These are phyloP conservation scores for Amanita muscaria DNA, from an alignment of 768 basidiomycete species.

Conservation along the genomic window DNA sequence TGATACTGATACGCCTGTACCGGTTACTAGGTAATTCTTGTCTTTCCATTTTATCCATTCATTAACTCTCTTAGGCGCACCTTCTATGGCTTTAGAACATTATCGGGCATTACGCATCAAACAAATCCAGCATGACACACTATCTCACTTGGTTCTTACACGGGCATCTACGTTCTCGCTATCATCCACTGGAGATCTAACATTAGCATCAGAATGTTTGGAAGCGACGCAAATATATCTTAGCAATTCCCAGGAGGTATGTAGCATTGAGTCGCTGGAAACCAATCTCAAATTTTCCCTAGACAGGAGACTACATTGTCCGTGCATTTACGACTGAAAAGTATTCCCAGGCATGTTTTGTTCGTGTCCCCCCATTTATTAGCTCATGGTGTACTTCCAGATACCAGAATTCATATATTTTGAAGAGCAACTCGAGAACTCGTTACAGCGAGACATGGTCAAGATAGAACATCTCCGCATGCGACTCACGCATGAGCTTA, in stretches of 20 bases:
- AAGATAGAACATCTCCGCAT: constrained; percentile 83
- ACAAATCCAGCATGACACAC: constrained; percentile 82
- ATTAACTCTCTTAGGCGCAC: constrained; percentile 44
- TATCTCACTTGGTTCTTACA: constrained; percentile 76
- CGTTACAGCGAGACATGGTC: constrained; percentile 73
- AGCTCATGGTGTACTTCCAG: constrained; percentile 25
- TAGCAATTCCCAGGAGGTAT: constrained; percentile 71
- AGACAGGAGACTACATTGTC: constrained; percentile 76
- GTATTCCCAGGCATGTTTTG: constrained; percentile 58
- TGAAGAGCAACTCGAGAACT: constrained; percentile 74
- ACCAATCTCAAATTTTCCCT: constrained; percentile 1
- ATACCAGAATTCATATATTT: constrained; percentile 81
- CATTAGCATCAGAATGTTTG: constrained; percentile 64
- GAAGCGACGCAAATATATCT: constrained; percentile 78
- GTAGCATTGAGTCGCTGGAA: constrained; percentile 7
- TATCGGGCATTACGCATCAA: constrained; percentile 73
- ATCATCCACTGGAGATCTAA: constrained; percentile 67
- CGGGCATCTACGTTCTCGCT: constrained; percentile 74
- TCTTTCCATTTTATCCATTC: background rate
- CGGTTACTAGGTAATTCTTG: constrained; percentile 58
- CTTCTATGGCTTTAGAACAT: constrained; percentile 67
- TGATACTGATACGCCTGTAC: constrained; percentile 75
- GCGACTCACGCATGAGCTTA: constrained; percentile 66
- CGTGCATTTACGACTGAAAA: constrained; percentile 74
- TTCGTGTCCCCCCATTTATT: background rate